Base-by-base conservation (phyloP, 2,329 filamentous ascomycete genomes). In the Penicillium freii region DNA sequence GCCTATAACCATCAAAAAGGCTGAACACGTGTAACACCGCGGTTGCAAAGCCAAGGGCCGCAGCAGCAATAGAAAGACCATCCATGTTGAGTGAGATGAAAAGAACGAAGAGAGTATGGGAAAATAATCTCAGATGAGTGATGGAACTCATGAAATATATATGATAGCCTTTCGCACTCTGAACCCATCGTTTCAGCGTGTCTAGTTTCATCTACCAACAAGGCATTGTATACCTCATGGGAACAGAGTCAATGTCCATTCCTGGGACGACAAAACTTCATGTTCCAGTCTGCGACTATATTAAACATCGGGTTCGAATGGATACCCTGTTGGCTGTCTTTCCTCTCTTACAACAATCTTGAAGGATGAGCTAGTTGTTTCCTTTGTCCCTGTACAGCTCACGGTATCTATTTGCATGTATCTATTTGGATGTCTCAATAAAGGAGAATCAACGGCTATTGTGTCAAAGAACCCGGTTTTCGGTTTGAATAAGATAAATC, bases 41-140 rank as follows among this genome's bases (percentile, higher is more conserved):
- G 4, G 27, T 29, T 29, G 0, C 2, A 10, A 29, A 1, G 27
- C 0, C 3, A 4, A 29, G 0, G 36, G 0, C n/a, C 9, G 9
- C 9, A 39, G n/a, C n/a, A 11, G 7, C 17, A n/a, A 4, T 9
- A 13, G 31, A 33, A 36, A 19, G 0, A 19, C 0, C 9, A 2
- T 19, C 36, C 36, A 39, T 39, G 10, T 39, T 39, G 5, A 11
- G 10, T 11, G 2, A 6, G 36, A 21, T 5, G 11, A 4, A 11
- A 19, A 39, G 5, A 39, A 21, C 4, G 9, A 11, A 39, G 9
- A 6, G 9, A 21, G n/a, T 11, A 39, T 19, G 2, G 4, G 34
- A 38, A 39, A 39, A 39, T 11, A 21, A 11, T 11, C 9, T 3
- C 4, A 6, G n/a, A 13, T 39, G n/a, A 21, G 9, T 5, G n/a